Percentiles rank a stretch among this genome's conserved stretches.
These are phyloP conservation scores for Starmerella bombi DNA, from an alignment of 805 yeast genomes.

Conservation along the genomic window DNA sequence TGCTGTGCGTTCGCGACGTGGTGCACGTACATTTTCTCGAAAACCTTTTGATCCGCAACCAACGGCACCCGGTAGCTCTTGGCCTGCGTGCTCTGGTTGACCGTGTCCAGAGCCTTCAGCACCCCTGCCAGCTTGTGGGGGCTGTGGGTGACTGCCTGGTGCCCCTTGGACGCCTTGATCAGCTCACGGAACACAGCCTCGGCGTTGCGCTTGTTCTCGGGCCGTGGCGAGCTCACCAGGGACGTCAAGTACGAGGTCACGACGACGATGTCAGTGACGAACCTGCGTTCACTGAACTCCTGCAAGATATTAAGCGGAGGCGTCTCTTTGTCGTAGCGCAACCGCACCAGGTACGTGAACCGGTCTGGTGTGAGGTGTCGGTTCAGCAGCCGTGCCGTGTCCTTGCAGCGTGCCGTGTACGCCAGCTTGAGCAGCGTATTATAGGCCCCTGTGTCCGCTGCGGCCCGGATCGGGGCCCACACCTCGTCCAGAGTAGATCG, in stretches of 20 bases:
- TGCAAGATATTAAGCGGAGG: conserved; percentile 11
- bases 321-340: conserved; percentile 16
- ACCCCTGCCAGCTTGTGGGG: neutral
- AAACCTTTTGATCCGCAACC: conserved; percentile 3
- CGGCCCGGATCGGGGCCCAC: conserved; percentile 11
- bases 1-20: conserved; percentile 4
- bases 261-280: conserved; percentile 22
- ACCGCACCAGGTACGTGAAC: conserved; percentile 22
- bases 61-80: conserved; percentile 4
- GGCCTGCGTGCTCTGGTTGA: conserved; percentile 1
- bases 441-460: conserved; percentile 19
- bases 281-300: conserved; percentile 16
- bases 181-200: conserved; percentile 16
- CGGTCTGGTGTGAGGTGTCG: conserved; percentile 24
- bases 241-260: conserved; percentile 20
- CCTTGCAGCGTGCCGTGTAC: conserved; percentile 11
- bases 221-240: conserved; percentile 14
- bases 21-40: conserved; percentile 3
- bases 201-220: conserved; percentile 21
- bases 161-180: neutral
- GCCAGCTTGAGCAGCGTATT: conserved; percentile 26
- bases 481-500: conserved; percentile 8
- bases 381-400: conserved; percentile 15
- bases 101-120: conserved; percentile 11
- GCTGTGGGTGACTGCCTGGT: conserved; percentile 1